Evolutionary conservation across 257 asterid species (phyloP).

Genomic region (Ocimum tenuiflorum): DNA sequence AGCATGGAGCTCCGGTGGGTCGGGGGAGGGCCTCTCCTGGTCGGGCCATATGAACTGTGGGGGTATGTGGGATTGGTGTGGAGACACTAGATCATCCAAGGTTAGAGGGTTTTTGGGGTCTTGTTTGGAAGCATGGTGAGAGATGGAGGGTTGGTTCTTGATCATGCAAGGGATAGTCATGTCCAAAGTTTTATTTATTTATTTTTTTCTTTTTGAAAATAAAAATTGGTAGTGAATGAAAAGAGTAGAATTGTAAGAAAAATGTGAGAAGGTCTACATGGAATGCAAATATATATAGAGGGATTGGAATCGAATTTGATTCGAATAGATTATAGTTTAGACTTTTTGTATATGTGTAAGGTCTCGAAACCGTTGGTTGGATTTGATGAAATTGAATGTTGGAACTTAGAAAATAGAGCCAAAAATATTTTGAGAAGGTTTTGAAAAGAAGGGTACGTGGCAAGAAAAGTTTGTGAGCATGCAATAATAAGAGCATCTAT

Average conservation of each 20-base stretch:
- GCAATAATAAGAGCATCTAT: slow-evolving; percentile 19
- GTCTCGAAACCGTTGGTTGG: no score
- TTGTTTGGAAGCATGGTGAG: slow-evolving; percentile 14
- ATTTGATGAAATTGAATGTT: no score
- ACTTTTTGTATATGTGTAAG: no score
- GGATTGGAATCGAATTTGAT: neutral
- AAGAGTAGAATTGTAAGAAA: neutral
- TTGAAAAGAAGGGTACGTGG: neutral
- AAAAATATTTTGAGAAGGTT: no score
- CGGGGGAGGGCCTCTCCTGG: slow-evolving; percentile 43
- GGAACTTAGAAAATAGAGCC: no score
- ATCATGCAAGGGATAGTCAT: slow-evolving; percentile 49
- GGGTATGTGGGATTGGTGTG: slow-evolving; percentile 40
- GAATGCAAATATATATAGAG: neutral
- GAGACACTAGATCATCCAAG: slow-evolving; percentile 38
- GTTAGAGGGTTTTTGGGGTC: slow-evolving; percentile 14
- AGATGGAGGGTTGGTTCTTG: no score
- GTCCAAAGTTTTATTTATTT: slow-evolving; percentile 13
- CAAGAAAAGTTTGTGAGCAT: neutral
- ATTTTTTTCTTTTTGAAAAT: neutral
- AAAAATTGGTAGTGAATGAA: neutral
- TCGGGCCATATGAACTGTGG: slow-evolving; percentile 70
- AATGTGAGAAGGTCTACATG: neutral
- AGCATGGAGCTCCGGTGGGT: slow-evolving; percentile 38
- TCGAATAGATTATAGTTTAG: no score